These are phyloP conservation scores for Paraconiothyrium sp. DNA, from an alignment of 2,329 filamentous ascomycete species.

Conservation along the genomic window DNA sequence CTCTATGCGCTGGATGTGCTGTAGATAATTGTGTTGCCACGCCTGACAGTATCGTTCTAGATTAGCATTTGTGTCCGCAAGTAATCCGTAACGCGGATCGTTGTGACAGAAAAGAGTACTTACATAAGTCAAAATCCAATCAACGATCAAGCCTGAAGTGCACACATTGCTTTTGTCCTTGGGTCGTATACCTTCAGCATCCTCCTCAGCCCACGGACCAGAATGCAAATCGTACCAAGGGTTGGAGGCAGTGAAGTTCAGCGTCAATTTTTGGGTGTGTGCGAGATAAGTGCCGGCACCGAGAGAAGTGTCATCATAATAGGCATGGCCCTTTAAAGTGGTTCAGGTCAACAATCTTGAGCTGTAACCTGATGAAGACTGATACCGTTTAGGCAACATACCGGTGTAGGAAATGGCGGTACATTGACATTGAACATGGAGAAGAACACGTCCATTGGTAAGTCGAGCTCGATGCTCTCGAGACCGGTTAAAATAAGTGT, in stretches of 20 bases:
- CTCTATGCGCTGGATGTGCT: constrained; percentile 16
- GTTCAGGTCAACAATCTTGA: not conserved
- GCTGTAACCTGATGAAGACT: not conserved
- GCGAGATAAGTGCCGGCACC: constrained; percentile 18
- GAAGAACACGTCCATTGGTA: constrained; percentile 22
- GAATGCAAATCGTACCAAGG: constrained; percentile 19
- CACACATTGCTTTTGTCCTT: constrained; percentile 13
- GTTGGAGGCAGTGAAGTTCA: constrained; percentile 20
- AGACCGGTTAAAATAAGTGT: constrained; percentile 19
- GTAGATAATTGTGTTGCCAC: constrained; percentile 18
- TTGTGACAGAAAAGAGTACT: not conserved
- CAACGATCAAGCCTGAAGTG: constrained; percentile 18
- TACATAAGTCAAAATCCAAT: constrained; percentile 28
- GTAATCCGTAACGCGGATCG: too few relatives aligned
- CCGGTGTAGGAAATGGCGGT: constrained; percentile 19
- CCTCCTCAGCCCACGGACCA: constrained; percentile 3
- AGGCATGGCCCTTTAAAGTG: not conserved
- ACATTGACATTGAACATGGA: constrained; percentile 24
- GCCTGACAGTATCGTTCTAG: not conserved
- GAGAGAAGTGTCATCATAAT: not conserved
- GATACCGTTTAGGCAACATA: not conserved
- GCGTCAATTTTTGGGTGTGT: constrained; percentile 15
- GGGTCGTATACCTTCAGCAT: not conserved
- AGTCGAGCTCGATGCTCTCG: constrained; percentile 24
- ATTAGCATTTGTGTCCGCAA: not conserved